A percentile compares a stretch with the other conserved stretches of the same genome.
Conservation (phyloP, 177 flowering plant species). For the Vitis hybrid region DNA sequence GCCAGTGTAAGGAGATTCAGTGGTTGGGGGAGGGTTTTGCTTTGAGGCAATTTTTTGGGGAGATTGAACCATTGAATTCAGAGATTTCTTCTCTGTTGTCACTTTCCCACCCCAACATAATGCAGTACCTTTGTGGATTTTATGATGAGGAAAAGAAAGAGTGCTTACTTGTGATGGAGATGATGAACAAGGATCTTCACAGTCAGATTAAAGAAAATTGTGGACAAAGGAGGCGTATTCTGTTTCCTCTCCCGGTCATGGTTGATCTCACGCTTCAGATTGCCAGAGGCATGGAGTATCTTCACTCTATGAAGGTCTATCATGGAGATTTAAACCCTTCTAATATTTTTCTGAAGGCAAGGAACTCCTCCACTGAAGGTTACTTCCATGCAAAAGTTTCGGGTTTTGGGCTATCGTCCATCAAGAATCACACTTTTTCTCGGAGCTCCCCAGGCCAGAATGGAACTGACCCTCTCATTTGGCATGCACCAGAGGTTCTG, state of each 20-base stretch:
- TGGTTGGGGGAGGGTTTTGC: no score
- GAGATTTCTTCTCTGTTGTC: constrained; percentile 32
- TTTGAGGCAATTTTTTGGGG: no score
- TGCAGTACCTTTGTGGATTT: constrained; percentile 64
- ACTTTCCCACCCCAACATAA: constrained; percentile 69
- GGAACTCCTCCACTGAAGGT: constrained; percentile 51
- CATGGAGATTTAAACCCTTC: constrained; percentile 78
- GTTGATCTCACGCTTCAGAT: constrained; percentile 86
- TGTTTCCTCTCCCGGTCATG: constrained; percentile 65
- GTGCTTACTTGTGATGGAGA: constrained; percentile 68
- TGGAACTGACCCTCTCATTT: constrained; percentile 42
- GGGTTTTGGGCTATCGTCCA: constrained; percentile 58
- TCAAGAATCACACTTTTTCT: constrained; percentile 19
- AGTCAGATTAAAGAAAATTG: constrained; percentile 57
- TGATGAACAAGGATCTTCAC: constrained; percentile 65
- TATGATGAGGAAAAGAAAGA: constrained; percentile 80
- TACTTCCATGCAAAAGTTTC: constrained; percentile 59
- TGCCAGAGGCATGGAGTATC: constrained; percentile 94
- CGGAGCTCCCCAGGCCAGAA: constrained; percentile 25
- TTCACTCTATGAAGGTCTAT: constrained; percentile 61
- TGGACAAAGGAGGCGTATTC: constrained; percentile 49
- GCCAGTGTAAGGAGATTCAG: no score
- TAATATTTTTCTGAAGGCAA: constrained; percentile 58
- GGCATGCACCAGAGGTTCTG: constrained; percentile 90
- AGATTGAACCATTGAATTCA: no score